Percentiles rank a stretch among this genome's conserved stretches.
These are phyloP conservation scores for Lablab purpureus DNA, from an alignment of 306 rosid genomes.

Conservation along the genomic window DNA sequence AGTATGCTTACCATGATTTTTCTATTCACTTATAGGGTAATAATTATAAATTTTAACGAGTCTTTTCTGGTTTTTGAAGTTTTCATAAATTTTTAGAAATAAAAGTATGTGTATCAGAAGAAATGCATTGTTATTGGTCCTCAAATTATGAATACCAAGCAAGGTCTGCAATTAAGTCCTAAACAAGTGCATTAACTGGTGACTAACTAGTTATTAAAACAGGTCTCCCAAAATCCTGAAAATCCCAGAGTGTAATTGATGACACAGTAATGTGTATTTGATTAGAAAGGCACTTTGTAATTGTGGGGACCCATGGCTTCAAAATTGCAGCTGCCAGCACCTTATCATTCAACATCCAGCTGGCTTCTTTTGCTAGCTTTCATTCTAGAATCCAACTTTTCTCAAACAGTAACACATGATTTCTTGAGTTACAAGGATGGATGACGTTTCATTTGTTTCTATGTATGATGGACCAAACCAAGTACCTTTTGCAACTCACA, in stretches of 20 bases:
- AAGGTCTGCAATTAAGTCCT: neutral
- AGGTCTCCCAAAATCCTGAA: neutral
- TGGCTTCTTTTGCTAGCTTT: constrained; percentile 45
- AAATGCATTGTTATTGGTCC: no score
- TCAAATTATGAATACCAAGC: neutral
- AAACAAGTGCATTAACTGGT: constrained; percentile 4
- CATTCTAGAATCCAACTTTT: constrained; percentile 47
- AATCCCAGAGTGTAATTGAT: neutral
- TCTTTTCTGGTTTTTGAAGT: no score
- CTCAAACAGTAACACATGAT: constrained; percentile 25
- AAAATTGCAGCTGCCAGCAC: constrained; percentile 45
- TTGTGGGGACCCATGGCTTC: constrained; percentile 43
- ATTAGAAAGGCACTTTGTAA: constrained; percentile 48
- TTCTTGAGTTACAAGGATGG: constrained; percentile 51
- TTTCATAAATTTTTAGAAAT: no score
- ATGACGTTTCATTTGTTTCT: constrained; percentile 32
- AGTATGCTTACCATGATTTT: no score
- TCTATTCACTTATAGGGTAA: no score
- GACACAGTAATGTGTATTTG: constrained; percentile 14
- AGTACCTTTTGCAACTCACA: constrained; percentile 29
- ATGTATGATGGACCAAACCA: constrained; percentile 32
- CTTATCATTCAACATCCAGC: constrained; percentile 55
- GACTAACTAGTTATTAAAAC: neutral
- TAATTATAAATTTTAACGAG: no score
- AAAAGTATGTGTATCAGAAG: no score